Base-by-base conservation (phyloP, 768 basidiomycete species). In the Sporobolomyces pararoseus region DNA sequence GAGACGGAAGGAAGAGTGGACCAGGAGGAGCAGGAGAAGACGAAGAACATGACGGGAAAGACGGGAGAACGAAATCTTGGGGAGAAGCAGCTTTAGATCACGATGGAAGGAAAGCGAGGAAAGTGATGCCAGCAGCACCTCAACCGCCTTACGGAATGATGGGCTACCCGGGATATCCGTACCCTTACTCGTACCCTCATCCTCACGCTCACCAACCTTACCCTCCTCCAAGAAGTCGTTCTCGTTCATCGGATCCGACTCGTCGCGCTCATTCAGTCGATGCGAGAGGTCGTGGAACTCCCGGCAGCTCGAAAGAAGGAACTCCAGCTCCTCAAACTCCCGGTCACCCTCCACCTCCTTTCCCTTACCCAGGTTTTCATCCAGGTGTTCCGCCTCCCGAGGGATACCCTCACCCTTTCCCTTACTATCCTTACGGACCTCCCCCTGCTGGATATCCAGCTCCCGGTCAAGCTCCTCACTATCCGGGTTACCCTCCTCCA, bases 131-230 rank as follows among this genome's bases (percentile, higher is more conserved):
- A 23, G 53, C 46, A 2, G 52, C 14, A 0, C 34, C 44, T 13
- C 50, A 59, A 6, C 49, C 64, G n/a, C 59, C 67, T 4, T 73
- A 69, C 37, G 71, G 71, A 25, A 55, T 72, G 63, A 66, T 66
- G 57, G 64, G 64, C 1, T 73, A 68, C 61, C 66, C 65, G 5
- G 71, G 47, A 9, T 73, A 63, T 23, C 61, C 65, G 0, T 73
- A 73, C 39, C 68, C 60, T 0, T 68, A 70, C 47, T 35, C 44
- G n/a, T 70, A 65, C 66, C 63, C 67, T 14, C 71, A 68, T 29
- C 71, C 71, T 39, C 71, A 72, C 59, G 63, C 47, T 23, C 71
- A 73, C 51, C 61, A 63, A 34, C 72, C 72, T 2, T 73, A 73
- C 65, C 72, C 68, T 42, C 67, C 72, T 4, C 72, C 65, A 17